phyloP scores from a whole-genome alignment of 352 stramenopile genomes.

The Globisporangium polare region DNA sequence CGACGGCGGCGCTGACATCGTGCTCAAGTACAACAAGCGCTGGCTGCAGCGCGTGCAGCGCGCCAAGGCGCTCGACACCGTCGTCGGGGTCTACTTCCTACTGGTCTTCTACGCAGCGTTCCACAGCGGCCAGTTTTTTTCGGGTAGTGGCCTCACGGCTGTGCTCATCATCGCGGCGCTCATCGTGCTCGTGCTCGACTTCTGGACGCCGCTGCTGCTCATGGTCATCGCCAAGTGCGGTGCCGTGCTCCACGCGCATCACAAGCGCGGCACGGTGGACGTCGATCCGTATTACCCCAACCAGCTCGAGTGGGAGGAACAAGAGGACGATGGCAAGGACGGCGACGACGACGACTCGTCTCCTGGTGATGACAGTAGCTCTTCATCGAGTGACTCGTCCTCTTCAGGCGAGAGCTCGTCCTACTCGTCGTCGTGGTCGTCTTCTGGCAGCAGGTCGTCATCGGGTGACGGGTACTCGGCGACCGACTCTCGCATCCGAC shows the following conservation, averaged over 20 bases:
- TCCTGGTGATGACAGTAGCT: not conserved
- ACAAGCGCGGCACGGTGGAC: constrained; percentile 47
- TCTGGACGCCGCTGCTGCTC: constrained; percentile 64
- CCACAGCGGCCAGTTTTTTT: constrained; percentile 54
- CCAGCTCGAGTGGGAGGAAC: constrained; percentile 59
- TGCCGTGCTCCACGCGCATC: constrained; percentile 41
- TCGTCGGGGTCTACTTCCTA: constrained; percentile 59
- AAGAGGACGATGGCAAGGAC: constrained; percentile 27
- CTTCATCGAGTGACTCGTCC: constrained; percentile 10
- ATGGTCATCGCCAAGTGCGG: constrained; percentile 63
- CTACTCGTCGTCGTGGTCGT: constrained; percentile 11
- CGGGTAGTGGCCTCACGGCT: constrained; percentile 28
- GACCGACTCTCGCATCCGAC: constrained; percentile 11
- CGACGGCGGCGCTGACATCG: constrained; percentile 36
- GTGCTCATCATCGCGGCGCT: constrained; percentile 41
- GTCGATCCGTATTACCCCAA: constrained; percentile 65
- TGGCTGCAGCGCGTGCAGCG: constrained; percentile 59
- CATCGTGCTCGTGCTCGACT: constrained; percentile 51
- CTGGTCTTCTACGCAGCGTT: constrained; percentile 67
- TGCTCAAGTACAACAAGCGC: constrained; percentile 60
- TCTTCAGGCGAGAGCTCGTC: constrained; percentile 12
- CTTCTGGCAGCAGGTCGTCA: constrained; percentile 10
- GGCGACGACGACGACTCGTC: constrained; percentile 10
- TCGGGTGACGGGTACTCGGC: constrained; percentile 11
- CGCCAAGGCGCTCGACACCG: constrained; percentile 50